Percentiles rank a stretch among this genome's conserved stretches.
Conservation (phyloP, 371 early-diverging fungal species). For the Apophysomyces elegans region DNA sequence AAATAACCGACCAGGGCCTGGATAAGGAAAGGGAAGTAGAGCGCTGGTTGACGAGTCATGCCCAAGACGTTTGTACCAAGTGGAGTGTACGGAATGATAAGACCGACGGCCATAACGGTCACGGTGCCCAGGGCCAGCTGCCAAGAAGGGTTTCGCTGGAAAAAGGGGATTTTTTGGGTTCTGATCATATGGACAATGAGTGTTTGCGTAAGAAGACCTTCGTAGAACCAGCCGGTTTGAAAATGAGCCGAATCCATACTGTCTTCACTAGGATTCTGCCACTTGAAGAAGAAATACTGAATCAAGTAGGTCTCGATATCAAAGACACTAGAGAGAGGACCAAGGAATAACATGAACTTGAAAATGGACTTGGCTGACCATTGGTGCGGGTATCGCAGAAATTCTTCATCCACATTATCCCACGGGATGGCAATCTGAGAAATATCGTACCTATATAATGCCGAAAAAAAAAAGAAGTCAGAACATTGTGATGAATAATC, state of each 20-base stretch:
- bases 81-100: conserved; percentile 23
- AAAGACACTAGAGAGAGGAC: conserved; percentile 44
- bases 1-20: conserved; percentile 29
- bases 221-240: conserved; percentile 40
- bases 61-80: conserved; percentile 20
- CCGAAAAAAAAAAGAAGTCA: no score
- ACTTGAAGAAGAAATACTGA: conserved; percentile 38
- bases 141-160: conserved; percentile 30
- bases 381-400: conserved; percentile 35
- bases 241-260: conserved; percentile 21
- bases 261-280: conserved; percentile 23
- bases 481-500: no score
- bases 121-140: conserved; percentile 14
- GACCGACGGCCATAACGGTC: conserved; percentile 9
- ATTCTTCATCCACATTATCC: conserved; percentile 46
- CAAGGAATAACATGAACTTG: conserved; percentile 47
- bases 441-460: conserved; percentile 7
- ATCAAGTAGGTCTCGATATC: conserved; percentile 41
- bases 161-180: conserved; percentile 40
- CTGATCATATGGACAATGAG: conserved; percentile 47
- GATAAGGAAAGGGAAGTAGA: conserved; percentile 33
- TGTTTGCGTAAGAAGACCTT: conserved; percentile 40
- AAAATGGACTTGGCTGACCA: conserved; percentile 39
- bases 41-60: conserved; percentile 25
- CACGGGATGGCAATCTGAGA: conserved; percentile 45